A percentile compares a stretch with the other conserved stretches of the same genome.
phyloP scores from a whole-genome alignment of 768 basidiomycete genomes.

The Tulasnella calospora region DNA sequence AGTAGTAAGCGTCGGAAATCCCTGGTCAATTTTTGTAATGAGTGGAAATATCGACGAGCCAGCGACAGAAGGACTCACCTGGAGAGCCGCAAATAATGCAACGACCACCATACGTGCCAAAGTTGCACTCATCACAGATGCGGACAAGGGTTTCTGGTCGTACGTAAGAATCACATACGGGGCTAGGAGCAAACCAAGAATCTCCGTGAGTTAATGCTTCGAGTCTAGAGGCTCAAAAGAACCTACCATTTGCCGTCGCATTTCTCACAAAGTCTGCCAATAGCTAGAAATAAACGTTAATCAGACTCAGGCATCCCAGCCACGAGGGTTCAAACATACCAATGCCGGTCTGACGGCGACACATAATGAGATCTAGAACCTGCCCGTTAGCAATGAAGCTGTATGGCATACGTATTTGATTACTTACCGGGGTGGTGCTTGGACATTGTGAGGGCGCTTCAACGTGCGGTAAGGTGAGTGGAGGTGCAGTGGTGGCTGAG shows the following conservation, averaged over 20 bases:
- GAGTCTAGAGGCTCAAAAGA: neutral
- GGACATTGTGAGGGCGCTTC: conserved; percentile 50
- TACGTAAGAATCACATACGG: conserved; percentile 98
- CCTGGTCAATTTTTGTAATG: conserved; percentile 47
- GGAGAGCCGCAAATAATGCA: conserved; percentile 98
- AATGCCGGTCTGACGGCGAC: conserved; percentile 94
- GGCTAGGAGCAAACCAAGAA: conserved; percentile 46
- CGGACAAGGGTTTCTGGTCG: conserved; percentile 96
- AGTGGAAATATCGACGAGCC: neutral
- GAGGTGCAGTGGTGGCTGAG: neutral
- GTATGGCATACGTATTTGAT: neutral
- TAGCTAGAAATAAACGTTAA: conserved; percentile 51
- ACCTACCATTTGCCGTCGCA: conserved; percentile 98
- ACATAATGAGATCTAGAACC: conserved; percentile 88
- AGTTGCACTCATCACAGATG: conserved; percentile 99
- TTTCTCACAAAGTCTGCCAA: conserved; percentile 97
- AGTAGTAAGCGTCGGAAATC: conserved; percentile 98
- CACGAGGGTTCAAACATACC: conserved; percentile 44
- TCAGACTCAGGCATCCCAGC: conserved; percentile 16
- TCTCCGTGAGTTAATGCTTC: neutral
- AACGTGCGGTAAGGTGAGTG: neutral
- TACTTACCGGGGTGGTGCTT: conserved; percentile 79
- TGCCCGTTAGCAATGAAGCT: neutral
- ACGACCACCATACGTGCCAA: conserved; percentile 93
- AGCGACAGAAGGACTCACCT: conserved; percentile 49